Evolutionary conservation across 2,329 filamentous ascomycete genomes (phyloP), one percentile per base, ranked within the genome.

Genomic region (Fusarium buxicola): DNA sequence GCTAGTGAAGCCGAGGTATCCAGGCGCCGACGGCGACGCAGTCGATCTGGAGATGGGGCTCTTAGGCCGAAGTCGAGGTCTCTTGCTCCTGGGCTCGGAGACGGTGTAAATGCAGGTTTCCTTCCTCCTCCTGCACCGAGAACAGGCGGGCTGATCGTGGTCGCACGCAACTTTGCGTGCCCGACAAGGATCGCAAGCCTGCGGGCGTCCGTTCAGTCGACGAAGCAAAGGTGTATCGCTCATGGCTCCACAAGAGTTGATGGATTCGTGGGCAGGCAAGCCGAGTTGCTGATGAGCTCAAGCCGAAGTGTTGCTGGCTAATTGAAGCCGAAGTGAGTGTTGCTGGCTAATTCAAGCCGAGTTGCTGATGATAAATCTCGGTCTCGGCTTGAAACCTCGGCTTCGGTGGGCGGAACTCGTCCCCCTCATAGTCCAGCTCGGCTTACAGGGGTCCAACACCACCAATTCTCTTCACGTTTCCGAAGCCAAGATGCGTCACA

Each of bases 1-100:
- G 52, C 78, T 81, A 3, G 78, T 81, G 63, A 76, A 80, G 49
- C 80, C 80, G n/a, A 82, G 72, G 69, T 81, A 81, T 2, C 80
- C 80, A 12, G 67, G 53, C 4, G 49, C 40, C 12, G 62, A 54
- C 7, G 71, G 54, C 13, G 69, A 58, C n/a, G 63, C 65, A 2
- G 58, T 62, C 8, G 67, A 60, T 21, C 35, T 55, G 11, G 50
- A 41, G 15, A 36, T 51, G 4, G n/a, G 41, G 16, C 13, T 40
- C 3, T 53, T 54, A 39, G 59, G 48, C 55, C 53, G 54, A 46
- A 59, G 46, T 18, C 62, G 58, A 21, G 48, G 46, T 30, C 45
- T 60, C 53, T 65, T 66, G n/a, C 50, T 62, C 18, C 61, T 65
- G 45, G 63, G 46, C 30, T 58, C 52, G 30, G 60, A 48, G 39